Conservation (phyloP, 805 yeast species). For the Komagataella kurtzmanii region DNA sequence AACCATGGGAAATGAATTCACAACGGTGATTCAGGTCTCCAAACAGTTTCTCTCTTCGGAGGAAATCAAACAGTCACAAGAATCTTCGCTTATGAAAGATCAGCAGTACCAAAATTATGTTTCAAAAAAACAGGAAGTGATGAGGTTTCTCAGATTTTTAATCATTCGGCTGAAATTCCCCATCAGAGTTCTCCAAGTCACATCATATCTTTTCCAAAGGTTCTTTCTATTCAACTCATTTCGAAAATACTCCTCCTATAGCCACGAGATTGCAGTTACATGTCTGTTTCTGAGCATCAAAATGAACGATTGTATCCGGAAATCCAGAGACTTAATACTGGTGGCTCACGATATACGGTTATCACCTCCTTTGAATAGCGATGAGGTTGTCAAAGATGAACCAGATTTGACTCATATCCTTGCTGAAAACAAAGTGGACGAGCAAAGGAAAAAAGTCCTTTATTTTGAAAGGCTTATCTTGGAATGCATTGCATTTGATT, state of each 20-base stretch:
- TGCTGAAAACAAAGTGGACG: conserved; percentile 27
- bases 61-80: conserved; percentile 14
- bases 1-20: neutral
- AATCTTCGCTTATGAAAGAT: conserved; percentile 4
- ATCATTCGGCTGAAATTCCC: conserved; percentile 52
- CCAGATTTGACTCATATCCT: conserved; percentile 1
- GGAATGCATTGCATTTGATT: conserved; percentile 72
- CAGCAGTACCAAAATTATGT: conserved; percentile 11
- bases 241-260: conserved; percentile 27
- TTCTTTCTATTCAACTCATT: conserved; percentile 54
- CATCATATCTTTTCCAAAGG: conserved; percentile 64
- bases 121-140: conserved; percentile 22
- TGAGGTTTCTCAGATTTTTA: conserved; percentile 39
- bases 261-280: conserved; percentile 53
- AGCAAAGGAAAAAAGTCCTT: conserved; percentile 41
- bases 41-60: conserved; percentile 18
- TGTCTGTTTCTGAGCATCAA: conserved; percentile 62
- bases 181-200: conserved; percentile 49
- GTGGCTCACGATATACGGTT: conserved; percentile 28
- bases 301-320: conserved; percentile 76
- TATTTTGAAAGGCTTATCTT: conserved; percentile 57
- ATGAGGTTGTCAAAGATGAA: neutral
- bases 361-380: conserved; percentile 7
- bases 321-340: conserved; percentile 45
- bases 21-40: conserved; percentile 14